Conservation (phyloP, 805 yeast species). For the Candida pseudofarinosa region DNA sequence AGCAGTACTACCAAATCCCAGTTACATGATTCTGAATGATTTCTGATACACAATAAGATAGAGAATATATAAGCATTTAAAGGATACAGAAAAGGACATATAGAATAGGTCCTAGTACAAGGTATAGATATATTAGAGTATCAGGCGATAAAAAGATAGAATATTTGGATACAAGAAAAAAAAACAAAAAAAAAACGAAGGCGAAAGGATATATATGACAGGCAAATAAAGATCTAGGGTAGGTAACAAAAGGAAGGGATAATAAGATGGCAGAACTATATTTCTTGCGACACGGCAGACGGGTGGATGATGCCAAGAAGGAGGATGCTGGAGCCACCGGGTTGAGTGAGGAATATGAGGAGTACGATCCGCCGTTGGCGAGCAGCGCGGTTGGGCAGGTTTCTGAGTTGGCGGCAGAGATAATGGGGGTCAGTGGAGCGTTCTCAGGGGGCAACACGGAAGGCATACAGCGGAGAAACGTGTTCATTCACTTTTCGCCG, state of each 20-base stretch:
- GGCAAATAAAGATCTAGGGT: neutral
- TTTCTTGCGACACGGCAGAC: constrained; percentile 41
- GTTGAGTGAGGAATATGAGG: constrained; percentile 21
- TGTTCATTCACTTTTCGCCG: constrained; percentile 40
- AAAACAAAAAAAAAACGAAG: neutral
- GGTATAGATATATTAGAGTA: neutral
- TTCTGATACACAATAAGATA: neutral
- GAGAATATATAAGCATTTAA: neutral
- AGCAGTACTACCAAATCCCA: neutral
- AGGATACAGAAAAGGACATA: neutral
- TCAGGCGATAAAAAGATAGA: neutral
- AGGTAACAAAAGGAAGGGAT: neutral
- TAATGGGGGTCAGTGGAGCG: constrained; percentile 18
- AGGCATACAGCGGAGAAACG: constrained; percentile 21
- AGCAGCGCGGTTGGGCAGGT: constrained; percentile 24
- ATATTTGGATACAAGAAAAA: neutral
- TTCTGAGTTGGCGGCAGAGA: constrained; percentile 24
- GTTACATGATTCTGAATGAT: neutral
- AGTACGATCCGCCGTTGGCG: constrained; percentile 38
- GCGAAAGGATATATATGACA: neutral
- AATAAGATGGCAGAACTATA: constrained; percentile 35
- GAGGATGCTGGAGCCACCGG: constrained; percentile 23
- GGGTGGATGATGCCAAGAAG: constrained; percentile 34
- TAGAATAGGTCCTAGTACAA: neutral
- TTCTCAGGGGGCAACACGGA: constrained; percentile 12